These are phyloP conservation scores for Lupinus albus DNA, from an alignment of 306 rosid genomes.

Conservation along the genomic window DNA sequence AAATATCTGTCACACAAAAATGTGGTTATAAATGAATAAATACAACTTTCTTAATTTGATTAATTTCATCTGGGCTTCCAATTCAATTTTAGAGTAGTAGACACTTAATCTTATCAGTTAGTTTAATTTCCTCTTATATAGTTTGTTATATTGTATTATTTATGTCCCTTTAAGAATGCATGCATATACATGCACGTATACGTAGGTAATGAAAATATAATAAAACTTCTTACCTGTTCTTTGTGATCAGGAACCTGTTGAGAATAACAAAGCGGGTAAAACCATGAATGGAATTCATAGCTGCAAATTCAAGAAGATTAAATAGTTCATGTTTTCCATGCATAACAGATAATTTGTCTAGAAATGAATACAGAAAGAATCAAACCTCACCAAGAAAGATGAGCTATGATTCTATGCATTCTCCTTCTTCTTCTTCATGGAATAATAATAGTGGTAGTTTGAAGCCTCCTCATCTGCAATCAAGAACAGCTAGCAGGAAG, in stretches of 20 bases:
- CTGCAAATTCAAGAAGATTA: slow-evolving; percentile 40
- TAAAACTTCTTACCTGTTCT: not conserved
- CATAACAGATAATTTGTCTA: slow-evolving; percentile 20
- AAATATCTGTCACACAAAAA: slow-evolving; percentile 19
- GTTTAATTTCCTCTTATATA: too few relatives aligned
- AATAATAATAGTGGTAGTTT: not conserved
- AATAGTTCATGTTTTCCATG: slow-evolving; percentile 37
- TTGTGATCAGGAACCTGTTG: slow-evolving; percentile 9
- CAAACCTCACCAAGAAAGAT: slow-evolving; percentile 28
- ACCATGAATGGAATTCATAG: slow-evolving; percentile 38
- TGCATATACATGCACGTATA: slow-evolving; percentile 23
- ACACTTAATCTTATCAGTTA: too few relatives aligned
- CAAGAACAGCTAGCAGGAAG: slow-evolving; percentile 32
- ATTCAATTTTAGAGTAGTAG: not conserved
- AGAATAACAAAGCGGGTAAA: not conserved
- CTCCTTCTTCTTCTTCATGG: slow-evolving; percentile 32
- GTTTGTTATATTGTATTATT: too few relatives aligned
- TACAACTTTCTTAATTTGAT: not conserved
- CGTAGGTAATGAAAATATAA: slow-evolving; percentile 12
- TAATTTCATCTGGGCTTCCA: not conserved
- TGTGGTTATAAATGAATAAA: not conserved
- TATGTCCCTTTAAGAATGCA: not conserved
- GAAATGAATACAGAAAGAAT: slow-evolving; percentile 39
- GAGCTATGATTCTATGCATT: not conserved
- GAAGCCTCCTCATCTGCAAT: not conserved